Evolutionary conservation across 371 early-diverging fungal genomes (phyloP).

Genomic region (Cokeromyces recurvatus): DNA sequence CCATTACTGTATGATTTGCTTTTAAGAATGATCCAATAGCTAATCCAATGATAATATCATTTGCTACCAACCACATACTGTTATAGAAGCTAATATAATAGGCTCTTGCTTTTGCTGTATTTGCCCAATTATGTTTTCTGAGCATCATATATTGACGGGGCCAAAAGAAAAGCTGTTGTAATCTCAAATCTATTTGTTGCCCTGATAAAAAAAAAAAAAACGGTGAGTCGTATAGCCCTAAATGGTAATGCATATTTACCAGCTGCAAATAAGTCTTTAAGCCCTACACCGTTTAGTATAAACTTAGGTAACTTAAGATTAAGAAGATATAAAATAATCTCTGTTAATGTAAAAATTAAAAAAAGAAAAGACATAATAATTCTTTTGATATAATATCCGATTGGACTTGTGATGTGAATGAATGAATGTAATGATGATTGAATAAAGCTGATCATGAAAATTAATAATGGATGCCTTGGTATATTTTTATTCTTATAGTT

Average conservation of each 20-base stretch:
- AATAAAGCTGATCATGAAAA: background rate
- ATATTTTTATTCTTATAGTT: constrained; percentile 24
- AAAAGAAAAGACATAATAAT: constrained; percentile 39
- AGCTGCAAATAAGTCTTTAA: constrained; percentile 62
- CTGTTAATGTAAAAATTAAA: constrained; percentile 39
- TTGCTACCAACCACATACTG: constrained; percentile 91
- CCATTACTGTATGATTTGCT: constrained; percentile 54
- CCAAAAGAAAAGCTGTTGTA: constrained; percentile 82
- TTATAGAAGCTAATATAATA: constrained; percentile 92
- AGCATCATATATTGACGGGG: constrained; percentile 72
- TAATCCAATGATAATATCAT: constrained; percentile 88
- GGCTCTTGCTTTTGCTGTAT: constrained; percentile 68
- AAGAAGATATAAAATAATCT: constrained; percentile 48
- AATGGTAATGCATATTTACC: constrained; percentile 22
- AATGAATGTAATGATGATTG: constrained; percentile 2
- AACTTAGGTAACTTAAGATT: constrained; percentile 53
- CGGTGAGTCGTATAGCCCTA: no score
- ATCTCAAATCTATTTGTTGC: constrained; percentile 76
- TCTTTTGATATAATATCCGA: constrained; percentile 24
- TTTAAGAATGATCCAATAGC: constrained; percentile 74
- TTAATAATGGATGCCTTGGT: background rate
- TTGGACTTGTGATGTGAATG: constrained; percentile 12
- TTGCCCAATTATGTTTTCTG: constrained; percentile 55
- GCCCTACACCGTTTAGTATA: constrained; percentile 52
- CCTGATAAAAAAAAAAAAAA: constrained; percentile 18